Conservation (phyloP, 371 early-diverging fungal genomes). For the Mortierella sp. region DNA sequence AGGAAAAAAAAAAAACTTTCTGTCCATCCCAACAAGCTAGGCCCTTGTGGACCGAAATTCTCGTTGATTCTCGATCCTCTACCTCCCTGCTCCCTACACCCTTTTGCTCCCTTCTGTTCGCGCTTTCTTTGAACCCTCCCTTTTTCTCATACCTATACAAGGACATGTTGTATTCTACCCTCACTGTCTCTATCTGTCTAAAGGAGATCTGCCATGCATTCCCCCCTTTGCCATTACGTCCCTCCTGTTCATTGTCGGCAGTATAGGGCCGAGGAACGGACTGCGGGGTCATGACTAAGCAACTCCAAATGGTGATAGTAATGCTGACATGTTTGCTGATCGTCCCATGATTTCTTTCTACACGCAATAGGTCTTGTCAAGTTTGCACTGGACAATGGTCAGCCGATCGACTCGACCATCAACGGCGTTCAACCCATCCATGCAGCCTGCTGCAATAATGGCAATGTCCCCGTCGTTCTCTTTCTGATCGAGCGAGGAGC, state of each 20-base stretch:
- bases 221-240: constrained; percentile 1
- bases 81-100: constrained; percentile 1
- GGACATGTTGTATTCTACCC: no score
- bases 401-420: constrained; percentile 74
- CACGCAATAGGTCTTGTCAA: constrained; percentile 66
- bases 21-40: constrained; percentile 10
- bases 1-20: not conserved
- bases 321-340: constrained; percentile 2
- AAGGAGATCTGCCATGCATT: no score
- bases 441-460: constrained; percentile 73
- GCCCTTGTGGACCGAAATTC: constrained; percentile 2
- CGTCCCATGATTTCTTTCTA: not conserved
- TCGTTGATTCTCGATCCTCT: constrained; percentile 33
- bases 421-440: constrained; percentile 81
- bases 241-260: not conserved
- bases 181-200: no score
- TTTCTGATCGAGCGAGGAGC: constrained; percentile 80
- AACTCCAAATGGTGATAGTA: no score
- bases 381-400: constrained; percentile 79
- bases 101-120: not conserved
- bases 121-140: not conserved
- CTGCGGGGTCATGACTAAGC: no score
- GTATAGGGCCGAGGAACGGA: no score
- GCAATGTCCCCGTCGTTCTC: constrained; percentile 73
- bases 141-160: no score